These are phyloP conservation scores for Aspergillus carbonarius DNA, from an alignment of 2,329 filamentous ascomycete species.

Conservation along the genomic window DNA sequence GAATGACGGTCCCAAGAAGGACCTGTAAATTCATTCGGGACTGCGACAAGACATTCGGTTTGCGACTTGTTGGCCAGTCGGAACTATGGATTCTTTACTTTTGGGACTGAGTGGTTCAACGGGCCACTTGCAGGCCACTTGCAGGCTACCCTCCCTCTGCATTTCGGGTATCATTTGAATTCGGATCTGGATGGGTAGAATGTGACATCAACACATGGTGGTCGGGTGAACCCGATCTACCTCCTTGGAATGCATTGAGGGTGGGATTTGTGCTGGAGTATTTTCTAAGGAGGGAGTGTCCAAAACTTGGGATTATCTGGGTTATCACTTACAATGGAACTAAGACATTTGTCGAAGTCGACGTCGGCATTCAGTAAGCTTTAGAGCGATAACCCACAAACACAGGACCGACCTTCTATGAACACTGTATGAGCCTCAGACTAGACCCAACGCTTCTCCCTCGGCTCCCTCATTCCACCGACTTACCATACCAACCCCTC, in stretches of 20 bases:
- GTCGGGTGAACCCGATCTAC: not conserved
- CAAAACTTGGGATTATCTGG: not conserved
- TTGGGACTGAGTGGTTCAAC: not conserved
- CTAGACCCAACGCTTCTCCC: not conserved
- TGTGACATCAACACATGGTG: not conserved
- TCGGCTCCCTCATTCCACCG: too few relatives aligned
- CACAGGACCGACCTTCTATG: not conserved
- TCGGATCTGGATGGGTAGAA: not conserved
- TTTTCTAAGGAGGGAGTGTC: not conserved
- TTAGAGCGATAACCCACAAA: not conserved
- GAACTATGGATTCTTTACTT: not conserved
- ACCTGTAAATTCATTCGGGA: conserved; percentile 42
- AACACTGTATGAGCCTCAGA: not conserved
- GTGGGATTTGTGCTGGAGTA: not conserved
- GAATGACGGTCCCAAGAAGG: conserved; percentile 55
- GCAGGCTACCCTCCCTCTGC: not conserved
- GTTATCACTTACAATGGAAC: not conserved
- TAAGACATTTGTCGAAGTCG: not conserved
- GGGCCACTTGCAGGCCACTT: not conserved
- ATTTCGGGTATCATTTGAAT: not conserved
- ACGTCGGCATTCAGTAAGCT: not conserved
- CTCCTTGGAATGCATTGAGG: not conserved
- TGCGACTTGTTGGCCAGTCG: not conserved
- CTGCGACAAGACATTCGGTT: not conserved
- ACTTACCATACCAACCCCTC: too few relatives aligned